These are phyloP conservation scores for Phytopythium montanum DNA, from an alignment of 352 stramenopile species.

Conservation along the genomic window DNA sequence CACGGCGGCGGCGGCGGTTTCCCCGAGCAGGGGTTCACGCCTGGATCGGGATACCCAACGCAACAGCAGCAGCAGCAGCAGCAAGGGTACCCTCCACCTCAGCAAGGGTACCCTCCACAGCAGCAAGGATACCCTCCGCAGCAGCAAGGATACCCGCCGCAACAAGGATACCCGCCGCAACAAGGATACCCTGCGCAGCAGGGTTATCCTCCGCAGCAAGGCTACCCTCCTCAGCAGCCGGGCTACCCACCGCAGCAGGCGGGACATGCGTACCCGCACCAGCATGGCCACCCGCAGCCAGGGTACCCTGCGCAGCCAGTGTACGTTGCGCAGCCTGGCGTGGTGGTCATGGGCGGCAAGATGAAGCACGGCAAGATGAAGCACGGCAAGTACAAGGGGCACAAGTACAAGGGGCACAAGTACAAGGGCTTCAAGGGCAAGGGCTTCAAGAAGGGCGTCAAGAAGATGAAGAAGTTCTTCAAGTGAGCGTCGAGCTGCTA, in stretches of 20 bases:
- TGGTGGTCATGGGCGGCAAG: slow-evolving; percentile 12
- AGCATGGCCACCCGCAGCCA: slow-evolving; percentile 10
- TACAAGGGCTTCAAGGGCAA: slow-evolving; percentile 16
- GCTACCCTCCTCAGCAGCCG: slow-evolving; percentile 12
- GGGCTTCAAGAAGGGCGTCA: slow-evolving; percentile 33
- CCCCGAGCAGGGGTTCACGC: slow-evolving; percentile 23
- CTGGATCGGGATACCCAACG: slow-evolving; percentile 20
- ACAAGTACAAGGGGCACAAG: slow-evolving; percentile 16
- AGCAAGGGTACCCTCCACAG: slow-evolving; percentile 22
- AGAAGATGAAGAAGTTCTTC: slow-evolving; percentile 51
- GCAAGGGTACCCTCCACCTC: slow-evolving; percentile 23
- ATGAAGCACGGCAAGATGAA: slow-evolving; percentile 26
- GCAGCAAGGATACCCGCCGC: slow-evolving; percentile 20
- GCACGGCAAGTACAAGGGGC: slow-evolving; percentile 23
- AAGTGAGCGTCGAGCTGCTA: slow-evolving; percentile 17
- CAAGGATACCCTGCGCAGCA: slow-evolving; percentile 20
- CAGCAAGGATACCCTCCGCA: slow-evolving; percentile 1
- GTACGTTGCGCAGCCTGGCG: slow-evolving; percentile 25
- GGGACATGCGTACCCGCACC: slow-evolving; percentile 12
- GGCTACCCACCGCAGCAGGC: slow-evolving; percentile 22
- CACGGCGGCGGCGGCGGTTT: slow-evolving; percentile 6
- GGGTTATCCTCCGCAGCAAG: slow-evolving; percentile 11
- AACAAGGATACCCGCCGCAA: slow-evolving; percentile 24
- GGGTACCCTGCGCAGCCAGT: slow-evolving; percentile 16
- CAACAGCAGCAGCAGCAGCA: slow-evolving; percentile 23